Evolutionary conservation across 495 filamentous ascomycete genomes (phyloP).

Genomic region (Corynascus novoguineensis): DNA sequence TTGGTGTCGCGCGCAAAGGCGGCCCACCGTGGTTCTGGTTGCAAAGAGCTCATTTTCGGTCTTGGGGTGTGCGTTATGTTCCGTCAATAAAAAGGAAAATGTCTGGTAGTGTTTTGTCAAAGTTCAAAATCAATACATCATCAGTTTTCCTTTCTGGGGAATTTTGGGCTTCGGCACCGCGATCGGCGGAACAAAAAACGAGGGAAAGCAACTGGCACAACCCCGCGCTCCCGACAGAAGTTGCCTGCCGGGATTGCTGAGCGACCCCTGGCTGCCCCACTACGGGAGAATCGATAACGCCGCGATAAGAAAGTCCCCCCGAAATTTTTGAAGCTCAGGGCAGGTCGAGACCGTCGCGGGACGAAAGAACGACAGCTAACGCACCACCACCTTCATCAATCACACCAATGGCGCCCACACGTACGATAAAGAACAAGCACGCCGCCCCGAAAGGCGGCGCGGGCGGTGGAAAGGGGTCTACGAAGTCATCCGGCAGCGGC

Average conservation of each 20-base stretch:
- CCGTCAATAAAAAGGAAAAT: not conserved
- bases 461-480: conserved; percentile 38
- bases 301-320: conserved; percentile 16
- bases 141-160: not conserved
- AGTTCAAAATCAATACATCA: not conserved
- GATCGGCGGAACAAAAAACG: conserved; percentile 12
- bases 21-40: conserved; percentile 54
- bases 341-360: not conserved
- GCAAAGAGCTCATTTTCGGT: conserved; percentile 34
- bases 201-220: not conserved
- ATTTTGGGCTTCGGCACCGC: conserved; percentile 6
- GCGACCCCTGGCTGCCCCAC: conserved; percentile 17
- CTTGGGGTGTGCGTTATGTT: not conserved
- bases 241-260: conserved; percentile 16
- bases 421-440: conserved; percentile 55
- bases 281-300: not conserved
- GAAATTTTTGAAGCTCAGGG: conserved; percentile 21
- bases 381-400: not conserved
- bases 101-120: not conserved
- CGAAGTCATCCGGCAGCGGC: conserved; percentile 31
- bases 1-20: conserved; percentile 82
- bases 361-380: not conserved
- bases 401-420: conserved; percentile 44
- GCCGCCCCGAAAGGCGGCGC: conserved; percentile 41
- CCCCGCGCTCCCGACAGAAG: conserved; percentile 9